These are phyloP conservation scores for Ophiobolus disseminans DNA, from an alignment of 2,329 filamentous ascomycete genomes.

Conservation along the genomic window DNA sequence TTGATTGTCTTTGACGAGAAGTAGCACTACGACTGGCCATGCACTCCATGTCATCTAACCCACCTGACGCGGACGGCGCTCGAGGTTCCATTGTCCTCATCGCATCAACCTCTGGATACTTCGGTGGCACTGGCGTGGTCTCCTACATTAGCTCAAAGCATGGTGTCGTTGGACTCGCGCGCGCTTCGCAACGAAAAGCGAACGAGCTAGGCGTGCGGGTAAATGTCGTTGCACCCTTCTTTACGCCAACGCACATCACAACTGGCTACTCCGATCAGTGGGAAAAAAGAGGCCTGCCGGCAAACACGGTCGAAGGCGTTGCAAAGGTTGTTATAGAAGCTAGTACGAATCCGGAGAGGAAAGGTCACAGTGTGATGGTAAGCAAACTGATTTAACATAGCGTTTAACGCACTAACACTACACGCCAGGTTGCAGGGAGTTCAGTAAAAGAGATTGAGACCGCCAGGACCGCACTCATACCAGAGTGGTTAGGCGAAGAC, in stretches of 20 bases:
- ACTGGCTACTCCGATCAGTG: slow-evolving; percentile 49
- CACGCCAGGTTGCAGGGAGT: slow-evolving; percentile 35
- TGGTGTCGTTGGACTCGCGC: slow-evolving; percentile 50
- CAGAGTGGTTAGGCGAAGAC: slow-evolving; percentile 44
- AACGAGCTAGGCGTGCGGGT: slow-evolving; percentile 47
- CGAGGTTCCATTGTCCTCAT: slow-evolving; percentile 52
- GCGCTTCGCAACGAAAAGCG: slow-evolving; percentile 48
- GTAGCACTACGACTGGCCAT: slow-evolving; percentile 29
- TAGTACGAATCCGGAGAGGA: slow-evolving; percentile 39
- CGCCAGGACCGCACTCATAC: slow-evolving; percentile 30
- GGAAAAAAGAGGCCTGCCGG: slow-evolving; percentile 49
- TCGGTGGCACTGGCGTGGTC: slow-evolving; percentile 52
- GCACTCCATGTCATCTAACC: slow-evolving; percentile 45
- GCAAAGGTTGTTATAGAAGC: slow-evolving; percentile 52
- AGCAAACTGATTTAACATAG: slow-evolving; percentile 10
- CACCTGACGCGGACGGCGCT: slow-evolving; percentile 27
- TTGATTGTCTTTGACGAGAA: background rate
- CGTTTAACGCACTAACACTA: too few species aligned
- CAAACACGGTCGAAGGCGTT: slow-evolving; percentile 54
- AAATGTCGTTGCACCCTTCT: slow-evolving; percentile 58
- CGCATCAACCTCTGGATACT: slow-evolving; percentile 54
- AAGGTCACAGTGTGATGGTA: slow-evolving; percentile 42
- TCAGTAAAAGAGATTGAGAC: slow-evolving; percentile 41
- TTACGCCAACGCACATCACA: slow-evolving; percentile 56
- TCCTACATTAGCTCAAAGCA: slow-evolving; percentile 56